These are phyloP conservation scores for Fagus crenata DNA, from an alignment of 306 rosid species.

Conservation along the genomic window DNA sequence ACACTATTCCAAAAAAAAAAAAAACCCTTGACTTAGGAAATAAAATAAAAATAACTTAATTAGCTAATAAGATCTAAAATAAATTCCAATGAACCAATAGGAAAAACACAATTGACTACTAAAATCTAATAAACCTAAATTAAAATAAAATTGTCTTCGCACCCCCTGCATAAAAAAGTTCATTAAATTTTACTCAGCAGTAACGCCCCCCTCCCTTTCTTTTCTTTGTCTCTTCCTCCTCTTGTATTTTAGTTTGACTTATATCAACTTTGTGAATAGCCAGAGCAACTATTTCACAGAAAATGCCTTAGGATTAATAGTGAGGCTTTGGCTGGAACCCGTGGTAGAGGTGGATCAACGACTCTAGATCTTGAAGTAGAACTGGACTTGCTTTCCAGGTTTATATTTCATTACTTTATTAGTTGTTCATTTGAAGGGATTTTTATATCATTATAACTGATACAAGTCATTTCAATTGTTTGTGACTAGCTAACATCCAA, in stretches of 20 bases:
- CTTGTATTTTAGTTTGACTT: conserved; percentile 42
- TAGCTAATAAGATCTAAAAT: no score
- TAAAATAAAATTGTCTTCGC: no score
- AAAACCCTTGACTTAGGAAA: no score
- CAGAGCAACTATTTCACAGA: conserved; percentile 98
- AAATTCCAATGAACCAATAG: no score
- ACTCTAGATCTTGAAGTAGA: conserved; percentile 73
- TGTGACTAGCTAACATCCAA: conserved; percentile 5
- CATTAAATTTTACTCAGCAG: conserved; percentile 20
- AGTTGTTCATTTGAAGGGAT: background rate
- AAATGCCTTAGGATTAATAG: conserved; percentile 72
- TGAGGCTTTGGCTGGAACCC: conserved; percentile 97
- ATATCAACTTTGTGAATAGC: conserved; percentile 70
- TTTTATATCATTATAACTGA: background rate
- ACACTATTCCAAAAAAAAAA: no score
- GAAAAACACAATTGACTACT: no score
- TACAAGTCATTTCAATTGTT: conserved; percentile 21
- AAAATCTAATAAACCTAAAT: no score
- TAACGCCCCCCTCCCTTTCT: conserved; percentile 16
- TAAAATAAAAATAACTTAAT: no score
- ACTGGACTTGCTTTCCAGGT: conserved; percentile 91
- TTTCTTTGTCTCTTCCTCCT: no score
- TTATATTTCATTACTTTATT: conserved; percentile 21
- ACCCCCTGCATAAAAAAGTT: no score
- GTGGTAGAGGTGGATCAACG: conserved; percentile 74